Conservation (phyloP, 139 green algal species). For the Chlamydomonas schloesseri region DNA sequence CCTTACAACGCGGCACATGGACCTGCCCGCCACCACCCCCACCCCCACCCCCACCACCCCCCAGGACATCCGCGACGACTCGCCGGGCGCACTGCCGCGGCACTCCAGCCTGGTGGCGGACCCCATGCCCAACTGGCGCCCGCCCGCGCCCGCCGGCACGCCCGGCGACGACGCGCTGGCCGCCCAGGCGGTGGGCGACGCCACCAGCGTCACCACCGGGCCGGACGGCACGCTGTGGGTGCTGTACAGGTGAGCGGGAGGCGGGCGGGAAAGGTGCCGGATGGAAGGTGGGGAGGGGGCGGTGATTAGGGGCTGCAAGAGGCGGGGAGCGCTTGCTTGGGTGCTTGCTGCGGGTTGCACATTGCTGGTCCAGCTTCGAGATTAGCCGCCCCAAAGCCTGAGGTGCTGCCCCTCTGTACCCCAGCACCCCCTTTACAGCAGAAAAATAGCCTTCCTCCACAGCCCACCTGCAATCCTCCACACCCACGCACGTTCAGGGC, state of each 20-base stretch:
- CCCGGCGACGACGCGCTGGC: neutral
- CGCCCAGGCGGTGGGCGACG: constrained; percentile 23
- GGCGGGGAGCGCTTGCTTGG: too few species aligned
- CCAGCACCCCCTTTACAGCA: too few species aligned
- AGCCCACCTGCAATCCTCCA: too few species aligned
- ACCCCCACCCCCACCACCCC: neutral
- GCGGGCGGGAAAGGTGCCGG: neutral
- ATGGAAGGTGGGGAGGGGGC: neutral
- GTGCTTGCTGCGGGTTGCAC: too few species aligned
- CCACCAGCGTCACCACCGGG: constrained; percentile 49
- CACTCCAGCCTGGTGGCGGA: constrained; percentile 40
- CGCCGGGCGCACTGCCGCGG: constrained; percentile 50
- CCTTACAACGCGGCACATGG: too few species aligned
- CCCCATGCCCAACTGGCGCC: constrained; percentile 61
- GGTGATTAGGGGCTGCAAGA: too few species aligned
- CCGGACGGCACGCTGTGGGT: constrained; percentile 75
- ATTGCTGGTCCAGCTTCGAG: too few species aligned
- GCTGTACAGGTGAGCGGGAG: constrained; percentile 65
- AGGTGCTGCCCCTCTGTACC: too few species aligned
- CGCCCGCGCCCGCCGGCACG: constrained; percentile 23
- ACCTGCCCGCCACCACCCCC: too few species aligned
- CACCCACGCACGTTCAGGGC: too few species aligned
- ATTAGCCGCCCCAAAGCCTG: too few species aligned
- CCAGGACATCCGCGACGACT: constrained; percentile 45
- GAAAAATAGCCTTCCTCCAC: too few species aligned